Conservation (phyloP, 768 basidiomycete species). For the Pisolithus sp. region DNA sequence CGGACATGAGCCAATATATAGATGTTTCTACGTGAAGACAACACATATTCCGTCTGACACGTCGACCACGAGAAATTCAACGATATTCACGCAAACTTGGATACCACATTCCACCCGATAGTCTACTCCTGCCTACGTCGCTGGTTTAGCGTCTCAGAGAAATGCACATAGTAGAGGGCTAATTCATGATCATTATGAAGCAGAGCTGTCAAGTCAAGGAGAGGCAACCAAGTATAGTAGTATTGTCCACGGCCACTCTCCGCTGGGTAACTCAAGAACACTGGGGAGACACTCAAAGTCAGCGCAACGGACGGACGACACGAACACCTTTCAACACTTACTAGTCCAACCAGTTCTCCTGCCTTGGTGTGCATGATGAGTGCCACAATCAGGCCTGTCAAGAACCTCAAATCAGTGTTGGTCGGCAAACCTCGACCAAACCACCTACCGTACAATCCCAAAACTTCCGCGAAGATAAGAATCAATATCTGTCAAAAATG, state of each 20-base stretch:
- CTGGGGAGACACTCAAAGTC: constrained; percentile 4
- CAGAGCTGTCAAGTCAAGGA: background rate
- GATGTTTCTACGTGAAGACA: background rate
- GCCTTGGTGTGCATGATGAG: constrained; percentile 90
- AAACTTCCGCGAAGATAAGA: constrained; percentile 94
- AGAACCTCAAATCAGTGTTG: background rate
- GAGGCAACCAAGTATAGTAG: background rate
- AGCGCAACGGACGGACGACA: background rate
- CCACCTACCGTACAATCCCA: constrained; percentile 77
- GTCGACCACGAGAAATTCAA: no score
- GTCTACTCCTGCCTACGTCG: no score
- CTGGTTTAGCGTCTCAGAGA: no score
- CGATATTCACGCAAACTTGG: no score
- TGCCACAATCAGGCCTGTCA: constrained; percentile 77
- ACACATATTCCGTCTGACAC: no score
- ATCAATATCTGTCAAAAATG: constrained; percentile 68
- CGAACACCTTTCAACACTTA: constrained; percentile 1
- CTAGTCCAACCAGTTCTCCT: constrained; percentile 15
- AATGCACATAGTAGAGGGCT: background rate
- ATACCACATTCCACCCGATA: no score
- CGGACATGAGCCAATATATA: background rate
- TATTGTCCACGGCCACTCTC: constrained; percentile 6
- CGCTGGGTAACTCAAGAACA: constrained; percentile 14
- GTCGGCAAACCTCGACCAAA: background rate
- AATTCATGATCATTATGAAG: background rate